Base-by-base conservation (phyloP, 192 early-diverging fungal species). In the Dissophora globulifera region DNA sequence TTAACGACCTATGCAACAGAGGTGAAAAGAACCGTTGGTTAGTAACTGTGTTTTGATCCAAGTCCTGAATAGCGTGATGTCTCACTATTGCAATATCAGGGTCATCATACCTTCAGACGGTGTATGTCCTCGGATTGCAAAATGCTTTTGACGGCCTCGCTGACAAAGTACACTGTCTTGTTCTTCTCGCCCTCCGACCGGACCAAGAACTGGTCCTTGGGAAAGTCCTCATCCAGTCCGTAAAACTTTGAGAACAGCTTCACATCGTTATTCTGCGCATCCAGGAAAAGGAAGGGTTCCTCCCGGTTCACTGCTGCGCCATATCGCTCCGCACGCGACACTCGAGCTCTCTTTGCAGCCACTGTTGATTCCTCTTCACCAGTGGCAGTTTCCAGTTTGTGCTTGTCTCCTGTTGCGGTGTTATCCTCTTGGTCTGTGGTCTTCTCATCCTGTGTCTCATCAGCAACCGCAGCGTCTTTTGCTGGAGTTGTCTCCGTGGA, bases 211-310 rank as follows among this genome's bases (percentile, higher is more conserved):
- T 92, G 93, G 63, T 88, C 85, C 29, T 76, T 76, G 17, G 95
- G 94, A 83, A 99, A 95, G 9, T 81, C 65, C 29, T 81, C 58
- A 11, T 79, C 76, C 35, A 99, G 76, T 16, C 92, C 94, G 79
- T 94, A 99, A 63, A 89, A 93, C 32, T 85, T 69, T 67, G 84
- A 80, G 51, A 95, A 85, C 15, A 79, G 52, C 56, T 83, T 45
- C 2, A 96, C 78, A 71, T 92, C 91, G 20, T 79, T 62, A 47
- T 86, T 82, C 16, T 81, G 81, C 22, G 83, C 62, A 15, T 82
- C 69, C 56, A 98, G 58, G 81, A 97, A 94, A 49, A 93, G 81
- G 83, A 98, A 98, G 10, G 95, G 95, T 52, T 91, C 90, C 79
- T 99, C 97, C 49, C 85, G 83, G 50, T 86, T 69, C 6, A 50